phyloP scores from a whole-genome alignment of 495 filamentous ascomycete genomes.

The Podospora tetraspora region DNA sequence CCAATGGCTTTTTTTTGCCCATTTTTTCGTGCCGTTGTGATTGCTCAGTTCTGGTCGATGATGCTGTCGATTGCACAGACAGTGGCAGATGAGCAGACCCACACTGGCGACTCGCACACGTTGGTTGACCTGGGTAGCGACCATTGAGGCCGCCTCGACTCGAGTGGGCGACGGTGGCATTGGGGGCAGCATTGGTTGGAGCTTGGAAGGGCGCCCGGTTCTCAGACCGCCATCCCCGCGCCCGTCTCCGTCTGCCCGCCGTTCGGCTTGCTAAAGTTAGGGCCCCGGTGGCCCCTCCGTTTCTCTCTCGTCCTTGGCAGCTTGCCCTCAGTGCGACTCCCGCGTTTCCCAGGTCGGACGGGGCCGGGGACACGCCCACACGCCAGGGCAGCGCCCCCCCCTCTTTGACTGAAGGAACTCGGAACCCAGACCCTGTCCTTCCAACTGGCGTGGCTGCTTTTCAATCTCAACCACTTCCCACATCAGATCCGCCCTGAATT shows the following conservation, averaged over 20 bases:
- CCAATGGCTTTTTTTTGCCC: not conserved
- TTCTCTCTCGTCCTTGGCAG: not conserved
- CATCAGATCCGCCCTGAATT: conserved; percentile 1
- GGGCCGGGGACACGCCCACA: not conserved
- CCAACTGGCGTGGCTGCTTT: conserved; percentile 10
- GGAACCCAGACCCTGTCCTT: conserved; percentile 11
- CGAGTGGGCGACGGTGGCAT: not conserved
- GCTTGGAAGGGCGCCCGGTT: not conserved
- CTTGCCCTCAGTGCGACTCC: conserved; percentile 9
- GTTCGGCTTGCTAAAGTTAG: conserved; percentile 12
- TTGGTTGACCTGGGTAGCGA: not conserved
- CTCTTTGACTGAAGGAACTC: not conserved
- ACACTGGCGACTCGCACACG: not conserved
- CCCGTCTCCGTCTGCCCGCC: not conserved
- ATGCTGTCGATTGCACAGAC: not conserved
- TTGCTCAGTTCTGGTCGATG: not conserved
- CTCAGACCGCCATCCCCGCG: conserved; percentile 11
- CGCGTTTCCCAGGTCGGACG: not conserved
- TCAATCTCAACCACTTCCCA: conserved; percentile 19
- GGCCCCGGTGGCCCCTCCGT: not conserved
- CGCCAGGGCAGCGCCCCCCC: not conserved
- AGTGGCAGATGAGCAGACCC: not conserved
- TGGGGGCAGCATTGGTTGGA: not conserved
- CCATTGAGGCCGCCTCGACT: not conserved
- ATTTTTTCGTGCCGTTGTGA: not conserved